Base-by-base conservation (phyloP, 2,329 filamentous ascomycete species). In the Fusarium nelsonii region DNA sequence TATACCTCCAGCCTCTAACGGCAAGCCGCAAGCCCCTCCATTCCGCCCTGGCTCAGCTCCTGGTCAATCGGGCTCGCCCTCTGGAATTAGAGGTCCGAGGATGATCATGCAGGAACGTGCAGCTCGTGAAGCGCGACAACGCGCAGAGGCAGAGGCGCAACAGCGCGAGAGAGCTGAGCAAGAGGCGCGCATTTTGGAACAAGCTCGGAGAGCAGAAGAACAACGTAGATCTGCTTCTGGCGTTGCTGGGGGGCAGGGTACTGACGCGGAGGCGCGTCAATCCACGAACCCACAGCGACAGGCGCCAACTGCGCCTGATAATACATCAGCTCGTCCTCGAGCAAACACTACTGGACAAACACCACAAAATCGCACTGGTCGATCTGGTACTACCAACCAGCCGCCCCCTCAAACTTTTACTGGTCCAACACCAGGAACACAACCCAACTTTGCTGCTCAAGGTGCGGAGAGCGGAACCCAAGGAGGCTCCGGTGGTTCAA, bases 41-140 rank as follows among this genome's bases (percentile, higher is more conserved):
- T 79, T 75, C 32, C 82, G 84, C 49, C 82, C 83, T 32, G 81
- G 83, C 3, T 81, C 82, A n/a, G 80, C 83, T 4, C 83, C 86
- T 34, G 80, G 80, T 20, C 84, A 85, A 55, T 84, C 84, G 28
- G 83, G 84, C 70, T 88, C 87, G 15, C 86, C 86, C 11, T 84
- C 85, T 62, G 90, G 91, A 28, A 92, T 97, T 64, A 88, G 91
- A 71, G 94, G 94, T 36, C 95, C 95, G 16, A 90, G 92, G 69
- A 92, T 95, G 81, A 95, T 98, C 74, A 97, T 97, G 94, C 90
- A 92, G 79, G 90, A 94, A 77, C 90, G 94, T 58, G 87, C 88
- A 57, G 92, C 92, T 69, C 87, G 94, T 66, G 93, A 97, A 78
- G 89, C 91, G 28, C 84, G 90, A 60, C 87, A 88, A 67, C 86